Evolutionary conservation across 2,329 filamentous ascomycete species (phyloP), one percentile per base, ranked within the genome.

Genomic region (Calonectria pteridis): DNA sequence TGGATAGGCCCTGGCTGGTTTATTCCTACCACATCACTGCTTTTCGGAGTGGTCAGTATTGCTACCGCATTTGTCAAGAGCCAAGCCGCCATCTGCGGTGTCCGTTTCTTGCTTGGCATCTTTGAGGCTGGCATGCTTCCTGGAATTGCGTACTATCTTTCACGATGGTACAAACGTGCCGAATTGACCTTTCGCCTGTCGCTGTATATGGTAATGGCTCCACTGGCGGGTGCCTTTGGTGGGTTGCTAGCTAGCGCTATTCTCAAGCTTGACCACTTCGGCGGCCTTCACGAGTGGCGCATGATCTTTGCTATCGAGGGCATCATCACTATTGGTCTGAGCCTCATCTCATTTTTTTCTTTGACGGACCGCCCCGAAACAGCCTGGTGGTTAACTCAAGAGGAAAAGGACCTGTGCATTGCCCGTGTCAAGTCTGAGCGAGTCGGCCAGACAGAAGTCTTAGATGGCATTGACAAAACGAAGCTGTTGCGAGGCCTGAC

Each of bases 251-350:
- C 89, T 1, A 91, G 87, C 11, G 92, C 84, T 0, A 94, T 94
- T 67, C 85, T 94, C 28, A 91, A 86, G 1, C 86, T 94, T 6
- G 82, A 88, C 50, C 81, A 86, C 71, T 88, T 93, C 71, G 92
- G 91, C 23, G 79, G 85, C 16, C 84, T 94, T 1, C 84, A 85
- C 55, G 83, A 83, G 7, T 94, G 93, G 93, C 86, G 92, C 14
- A 93, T 94, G 92, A 93, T 94, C 74, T 94, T 94, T 73, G 89
- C 88, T 7, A 91, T 94, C 20, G 93, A 94, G 80, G 93, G 93
- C 28, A 90, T 94, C 79, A 89, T 94, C 78, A 86, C 85, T 3
- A 74, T 83, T 73, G 85, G 86, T 3, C 83, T 94, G 0, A 86
- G 88, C 0, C 49, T 94, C 6, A 84, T 94, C 33, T 82, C 87